phyloP scores from a whole-genome alignment of 2,329 filamentous ascomycete species.

The Botrytis hyacinthi region DNA sequence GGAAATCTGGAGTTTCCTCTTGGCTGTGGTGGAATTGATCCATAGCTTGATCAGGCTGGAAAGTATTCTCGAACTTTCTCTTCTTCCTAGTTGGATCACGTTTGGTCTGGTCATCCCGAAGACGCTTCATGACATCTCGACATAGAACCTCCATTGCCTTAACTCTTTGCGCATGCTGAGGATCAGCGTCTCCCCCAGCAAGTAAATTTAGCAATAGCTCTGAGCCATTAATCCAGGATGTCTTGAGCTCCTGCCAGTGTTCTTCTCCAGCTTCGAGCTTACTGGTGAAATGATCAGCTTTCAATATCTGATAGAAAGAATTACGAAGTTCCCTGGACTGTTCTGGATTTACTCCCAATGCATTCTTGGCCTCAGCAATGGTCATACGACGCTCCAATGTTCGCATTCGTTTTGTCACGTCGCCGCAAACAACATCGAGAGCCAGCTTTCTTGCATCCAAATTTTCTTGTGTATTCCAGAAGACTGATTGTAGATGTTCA shows the following conservation, averaged over 20 bases:
- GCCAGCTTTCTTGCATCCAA: slow-evolving; percentile 64
- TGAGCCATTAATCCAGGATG: slow-evolving; percentile 62
- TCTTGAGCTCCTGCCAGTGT: slow-evolving; percentile 69
- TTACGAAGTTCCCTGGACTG: slow-evolving; percentile 64
- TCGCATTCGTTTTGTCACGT: slow-evolving; percentile 79
- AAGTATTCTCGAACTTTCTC: slow-evolving; percentile 33
- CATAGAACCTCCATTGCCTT: slow-evolving; percentile 70
- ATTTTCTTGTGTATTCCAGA: slow-evolving; percentile 57
- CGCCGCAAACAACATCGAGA: slow-evolving; percentile 75
- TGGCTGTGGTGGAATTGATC: slow-evolving; percentile 31
- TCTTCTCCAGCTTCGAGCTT: slow-evolving; percentile 70
- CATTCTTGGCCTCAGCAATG: slow-evolving; percentile 71
- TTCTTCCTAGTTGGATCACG: slow-evolving; percentile 50
- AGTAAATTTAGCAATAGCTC: slow-evolving; percentile 55
- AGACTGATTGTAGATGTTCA: slow-evolving; percentile 59
- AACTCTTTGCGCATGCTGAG: slow-evolving; percentile 53
- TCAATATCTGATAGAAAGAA: slow-evolving; percentile 64
- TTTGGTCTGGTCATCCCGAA: slow-evolving; percentile 64
- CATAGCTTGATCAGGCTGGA: slow-evolving; percentile 27
- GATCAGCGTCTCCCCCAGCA: slow-evolving; percentile 49
- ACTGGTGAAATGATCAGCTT: slow-evolving; percentile 64
- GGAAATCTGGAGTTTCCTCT: slow-evolving; percentile 31
- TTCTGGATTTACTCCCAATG: slow-evolving; percentile 66
- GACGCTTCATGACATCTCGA: slow-evolving; percentile 74
- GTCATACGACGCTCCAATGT: slow-evolving; percentile 64